These are phyloP conservation scores for Pseudoperonospora humuli DNA, from an alignment of 352 stramenopile species.

Conservation along the genomic window DNA sequence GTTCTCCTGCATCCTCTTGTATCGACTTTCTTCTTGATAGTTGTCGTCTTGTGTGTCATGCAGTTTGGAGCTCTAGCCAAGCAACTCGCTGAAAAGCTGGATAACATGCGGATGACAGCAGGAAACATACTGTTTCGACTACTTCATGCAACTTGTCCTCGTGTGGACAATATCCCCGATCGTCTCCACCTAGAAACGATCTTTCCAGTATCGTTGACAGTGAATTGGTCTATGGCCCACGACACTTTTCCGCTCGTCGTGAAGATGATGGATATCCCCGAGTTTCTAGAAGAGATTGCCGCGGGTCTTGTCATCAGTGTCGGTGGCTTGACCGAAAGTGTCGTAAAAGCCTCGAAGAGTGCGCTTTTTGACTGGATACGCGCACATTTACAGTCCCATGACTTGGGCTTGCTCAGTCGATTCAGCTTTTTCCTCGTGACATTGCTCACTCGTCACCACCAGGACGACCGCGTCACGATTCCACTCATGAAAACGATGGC, in stretches of 20 bases:
- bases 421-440: slow-evolving; percentile 64
- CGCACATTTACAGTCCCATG: slow-evolving; percentile 34
- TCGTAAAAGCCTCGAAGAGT: slow-evolving; percentile 76
- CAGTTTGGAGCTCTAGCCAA: slow-evolving; percentile 85
- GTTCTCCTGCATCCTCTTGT: background rate
- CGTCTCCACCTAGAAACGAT: slow-evolving; percentile 64
- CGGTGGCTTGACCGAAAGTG: slow-evolving; percentile 92
- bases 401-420: slow-evolving; percentile 59
- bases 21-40: no score
- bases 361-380: slow-evolving; percentile 61
- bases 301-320: slow-evolving; percentile 91
- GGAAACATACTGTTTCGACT: slow-evolving; percentile 85
- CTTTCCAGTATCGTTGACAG: slow-evolving; percentile 40
- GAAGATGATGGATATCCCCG: slow-evolving; percentile 77
- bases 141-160: slow-evolving; percentile 56
- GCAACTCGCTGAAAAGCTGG: slow-evolving; percentile 95
- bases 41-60: slow-evolving; percentile 8
- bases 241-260: slow-evolving; percentile 90
- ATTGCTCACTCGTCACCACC: slow-evolving; percentile 46
- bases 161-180: slow-evolving; percentile 70
- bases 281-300: slow-evolving; percentile 79
- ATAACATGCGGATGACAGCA: slow-evolving; percentile 85
- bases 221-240: slow-evolving; percentile 79
- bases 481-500: slow-evolving; percentile 85
- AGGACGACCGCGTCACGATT: slow-evolving; percentile 78